Conservation (phyloP, 2,329 filamentous ascomycete genomes). For the Apiospora pterosperma region DNA sequence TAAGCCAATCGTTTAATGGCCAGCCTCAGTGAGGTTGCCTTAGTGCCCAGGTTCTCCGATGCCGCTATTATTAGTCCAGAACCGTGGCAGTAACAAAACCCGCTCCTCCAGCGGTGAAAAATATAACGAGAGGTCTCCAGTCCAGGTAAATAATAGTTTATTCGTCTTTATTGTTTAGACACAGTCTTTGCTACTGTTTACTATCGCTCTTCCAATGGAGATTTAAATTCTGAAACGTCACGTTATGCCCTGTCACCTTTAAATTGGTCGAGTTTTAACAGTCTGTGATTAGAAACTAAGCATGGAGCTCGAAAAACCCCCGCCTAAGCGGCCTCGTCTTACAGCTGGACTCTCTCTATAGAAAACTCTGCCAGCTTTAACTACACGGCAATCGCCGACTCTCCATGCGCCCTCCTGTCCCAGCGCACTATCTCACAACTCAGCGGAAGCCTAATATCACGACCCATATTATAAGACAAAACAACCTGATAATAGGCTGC, state of each 20-base stretch:
- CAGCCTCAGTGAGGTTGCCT: background rate
- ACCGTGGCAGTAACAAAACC: no score
- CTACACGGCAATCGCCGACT: conserved; percentile 43
- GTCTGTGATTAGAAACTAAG: conserved; percentile 33
- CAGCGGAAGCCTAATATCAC: conserved; percentile 45
- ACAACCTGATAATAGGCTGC: conserved; percentile 52
- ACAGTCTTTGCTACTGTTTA: no score
- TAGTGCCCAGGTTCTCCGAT: no score
- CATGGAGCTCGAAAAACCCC: conserved; percentile 59
- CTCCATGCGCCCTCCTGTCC: conserved; percentile 40
- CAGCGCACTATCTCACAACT: conserved; percentile 47
- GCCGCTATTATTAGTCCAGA: no score
- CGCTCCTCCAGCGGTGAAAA: no score
- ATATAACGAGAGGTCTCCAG: no score
- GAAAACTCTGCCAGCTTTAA: no score
- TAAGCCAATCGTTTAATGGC: background rate
- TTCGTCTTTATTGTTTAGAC: no score
- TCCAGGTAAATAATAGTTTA: no score
- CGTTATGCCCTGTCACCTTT: background rate
- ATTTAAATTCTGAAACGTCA: no score
- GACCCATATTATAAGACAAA: conserved; percentile 41
- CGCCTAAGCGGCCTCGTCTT: conserved; percentile 58
- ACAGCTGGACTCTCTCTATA: conserved; percentile 44
- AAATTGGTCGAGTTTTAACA: conserved; percentile 13
- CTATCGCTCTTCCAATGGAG: no score